Conservation (phyloP, 805 yeast genomes). For the Yarrowia sp. region DNA sequence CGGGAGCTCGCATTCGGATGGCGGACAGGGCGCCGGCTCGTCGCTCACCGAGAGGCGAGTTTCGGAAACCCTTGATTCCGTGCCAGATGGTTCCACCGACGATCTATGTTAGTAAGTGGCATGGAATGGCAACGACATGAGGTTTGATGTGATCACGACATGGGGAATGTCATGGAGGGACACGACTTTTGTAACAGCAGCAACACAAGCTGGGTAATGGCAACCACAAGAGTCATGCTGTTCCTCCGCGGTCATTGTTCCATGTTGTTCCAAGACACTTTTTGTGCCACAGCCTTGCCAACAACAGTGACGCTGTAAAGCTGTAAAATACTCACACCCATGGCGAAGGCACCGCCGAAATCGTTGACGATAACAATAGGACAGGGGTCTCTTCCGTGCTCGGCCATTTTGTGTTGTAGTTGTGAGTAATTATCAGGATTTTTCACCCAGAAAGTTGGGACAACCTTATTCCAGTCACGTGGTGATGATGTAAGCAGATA, state of each 20-base stretch:
- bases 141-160: too few relatives aligned
- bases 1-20: slow-evolving; percentile 95
- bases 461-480: slow-evolving; percentile 8
- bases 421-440: slow-evolving; percentile 21
- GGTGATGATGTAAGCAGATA: too few relatives aligned
- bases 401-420: slow-evolving; percentile 39
- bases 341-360: slow-evolving; percentile 98
- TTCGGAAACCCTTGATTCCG: slow-evolving; percentile 97
- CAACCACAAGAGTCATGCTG: too few relatives aligned
- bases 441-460: slow-evolving; percentile 24
- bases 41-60: slow-evolving; percentile 94
- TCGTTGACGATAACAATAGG: slow-evolving; percentile 94
- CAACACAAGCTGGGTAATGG: too few relatives aligned
- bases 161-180: too few relatives aligned
- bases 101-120: slow-evolving; percentile 38
- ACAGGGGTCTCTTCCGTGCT: slow-evolving; percentile 98
- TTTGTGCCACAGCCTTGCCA: too few relatives aligned
- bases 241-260: too few relatives aligned
- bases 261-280: too few relatives aligned
- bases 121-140: neutral
- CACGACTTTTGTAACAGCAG: too few relatives aligned
- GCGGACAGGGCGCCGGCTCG: slow-evolving; percentile 85
- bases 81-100: slow-evolving; percentile 99
- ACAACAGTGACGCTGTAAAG: neutral
- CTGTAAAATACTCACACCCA: slow-evolving; percentile 64